phyloP scores from a whole-genome alignment of 768 basidiomycete genomes.

The Pleurotus cornucopiae region DNA sequence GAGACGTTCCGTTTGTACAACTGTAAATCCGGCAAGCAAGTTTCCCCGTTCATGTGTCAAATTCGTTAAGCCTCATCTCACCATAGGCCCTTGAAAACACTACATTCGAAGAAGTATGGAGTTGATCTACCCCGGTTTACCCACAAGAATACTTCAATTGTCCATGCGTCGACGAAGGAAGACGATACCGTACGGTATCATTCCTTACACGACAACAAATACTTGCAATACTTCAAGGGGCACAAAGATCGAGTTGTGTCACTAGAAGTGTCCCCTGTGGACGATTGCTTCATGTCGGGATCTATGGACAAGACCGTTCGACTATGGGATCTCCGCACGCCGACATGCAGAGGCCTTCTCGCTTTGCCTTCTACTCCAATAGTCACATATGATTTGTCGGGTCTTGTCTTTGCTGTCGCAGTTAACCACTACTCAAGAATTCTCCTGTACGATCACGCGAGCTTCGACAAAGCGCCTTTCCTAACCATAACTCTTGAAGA shows the following conservation, averaged over 20 bases:
- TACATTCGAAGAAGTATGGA: slow-evolving; percentile 95
- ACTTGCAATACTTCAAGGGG: slow-evolving; percentile 92
- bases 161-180: slow-evolving; percentile 92
- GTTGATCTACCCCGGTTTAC: slow-evolving; percentile 93
- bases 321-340: slow-evolving; percentile 89
- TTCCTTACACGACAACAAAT: slow-evolving; percentile 94
- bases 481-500: slow-evolving; percentile 80
- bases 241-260: slow-evolving; percentile 89
- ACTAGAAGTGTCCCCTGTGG: slow-evolving; percentile 85
- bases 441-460: slow-evolving; percentile 78
- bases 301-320: slow-evolving; percentile 94
- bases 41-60: slow-evolving; percentile 26
- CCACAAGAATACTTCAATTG: slow-evolving; percentile 79
- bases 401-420: slow-evolving; percentile 82
- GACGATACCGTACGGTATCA: slow-evolving; percentile 95
- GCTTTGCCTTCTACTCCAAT: slow-evolving; percentile 72
- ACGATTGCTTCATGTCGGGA: slow-evolving; percentile 95
- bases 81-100: slow-evolving; percentile 64
- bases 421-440: slow-evolving; percentile 81
- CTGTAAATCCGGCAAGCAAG: slow-evolving; percentile 92
- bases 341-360: slow-evolving; percentile 73
- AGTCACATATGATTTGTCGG: slow-evolving; percentile 79
- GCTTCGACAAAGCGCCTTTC: slow-evolving; percentile 93
- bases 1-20: slow-evolving; percentile 89
- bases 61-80: neutral